These are phyloP conservation scores for Colletotrichum sp. DNA, from an alignment of 2,329 filamentous ascomycete genomes.

Conservation along the genomic window DNA sequence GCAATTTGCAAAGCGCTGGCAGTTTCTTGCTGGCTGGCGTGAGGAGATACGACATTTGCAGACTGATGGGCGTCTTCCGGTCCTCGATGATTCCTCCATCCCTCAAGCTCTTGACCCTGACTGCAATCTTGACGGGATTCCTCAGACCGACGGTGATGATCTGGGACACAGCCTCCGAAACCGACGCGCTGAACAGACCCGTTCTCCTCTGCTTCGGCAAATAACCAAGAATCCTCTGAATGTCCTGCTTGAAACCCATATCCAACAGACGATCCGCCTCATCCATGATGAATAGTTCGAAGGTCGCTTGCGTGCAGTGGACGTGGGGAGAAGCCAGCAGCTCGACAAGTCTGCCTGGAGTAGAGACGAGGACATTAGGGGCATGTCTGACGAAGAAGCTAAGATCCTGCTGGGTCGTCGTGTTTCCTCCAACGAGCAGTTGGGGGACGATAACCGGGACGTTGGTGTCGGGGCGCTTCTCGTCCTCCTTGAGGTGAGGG, in stretches of 20 bases:
- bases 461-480: conserved; percentile 55
- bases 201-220: conserved; percentile 94
- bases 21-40: conserved; percentile 81
- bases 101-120: conserved; percentile 81
- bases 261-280: conserved; percentile 94
- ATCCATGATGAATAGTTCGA: conserved; percentile 91
- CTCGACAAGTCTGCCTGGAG: conserved; percentile 88
- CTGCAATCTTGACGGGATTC: conserved; percentile 93
- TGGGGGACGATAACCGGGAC: conserved; percentile 76
- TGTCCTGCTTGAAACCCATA: conserved; percentile 89
- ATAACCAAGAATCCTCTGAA: conserved; percentile 83
- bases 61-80: conserved; percentile 85
- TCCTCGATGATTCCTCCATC: conserved; percentile 74
- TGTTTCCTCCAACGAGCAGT: conserved; percentile 81
- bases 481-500: conserved; percentile 57
- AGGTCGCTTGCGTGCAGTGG: conserved; percentile 85
- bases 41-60: conserved; percentile 88
- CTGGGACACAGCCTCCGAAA: conserved; percentile 94
- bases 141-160: conserved; percentile 90
- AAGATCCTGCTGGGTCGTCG: conserved; percentile 84
- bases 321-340: conserved; percentile 86
- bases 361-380: conserved; percentile 89
- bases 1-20: conserved; percentile 72
- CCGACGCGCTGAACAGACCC: conserved; percentile 91
- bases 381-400: conserved; percentile 83